Conservation (phyloP, 352 stramenopile species). For the Phytophthora sansomeana region DNA sequence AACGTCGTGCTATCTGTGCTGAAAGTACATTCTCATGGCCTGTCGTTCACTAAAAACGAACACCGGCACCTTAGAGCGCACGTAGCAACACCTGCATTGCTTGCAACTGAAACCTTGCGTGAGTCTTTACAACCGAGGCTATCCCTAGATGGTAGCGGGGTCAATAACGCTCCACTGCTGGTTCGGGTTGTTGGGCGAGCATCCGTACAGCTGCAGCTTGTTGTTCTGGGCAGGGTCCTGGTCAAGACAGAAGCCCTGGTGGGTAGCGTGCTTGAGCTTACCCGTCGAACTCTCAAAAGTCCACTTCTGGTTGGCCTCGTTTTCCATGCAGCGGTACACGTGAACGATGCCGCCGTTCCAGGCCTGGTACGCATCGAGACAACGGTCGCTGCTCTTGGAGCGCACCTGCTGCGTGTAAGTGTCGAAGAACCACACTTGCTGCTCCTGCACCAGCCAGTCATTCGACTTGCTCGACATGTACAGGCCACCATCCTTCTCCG, state of each 20-base stretch:
- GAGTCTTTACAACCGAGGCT: too few relatives aligned
- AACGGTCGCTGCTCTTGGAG: conserved; percentile 75
- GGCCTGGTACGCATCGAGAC: conserved; percentile 64
- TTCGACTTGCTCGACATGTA: conserved; percentile 52
- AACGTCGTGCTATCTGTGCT: too few relatives aligned
- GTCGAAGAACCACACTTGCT: conserved; percentile 80
- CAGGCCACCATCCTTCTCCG: conserved; percentile 46
- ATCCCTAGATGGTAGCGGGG: conserved; percentile 4
- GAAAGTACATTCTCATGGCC: too few relatives aligned
- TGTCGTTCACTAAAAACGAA: too few relatives aligned
- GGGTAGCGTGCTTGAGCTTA: conserved; percentile 49
- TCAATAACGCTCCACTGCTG: conserved; percentile 54
- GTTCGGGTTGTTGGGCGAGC: conserved; percentile 61
- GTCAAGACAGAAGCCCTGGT: conserved; percentile 71
- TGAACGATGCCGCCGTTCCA: conserved; percentile 62
- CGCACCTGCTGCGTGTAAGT: conserved; percentile 52
- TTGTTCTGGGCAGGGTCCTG: conserved; percentile 49
- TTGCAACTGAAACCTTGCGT: too few relatives aligned
- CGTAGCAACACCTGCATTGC: too few relatives aligned
- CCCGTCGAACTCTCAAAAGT: conserved; percentile 56
- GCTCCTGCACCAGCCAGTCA: conserved; percentile 60
- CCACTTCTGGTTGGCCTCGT: conserved; percentile 76
- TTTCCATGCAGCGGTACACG: conserved; percentile 60
- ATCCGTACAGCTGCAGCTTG: conserved; percentile 73
- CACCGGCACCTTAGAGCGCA: too few relatives aligned